These are phyloP conservation scores for Dactylellina sp. DNA, from an alignment of 2,329 filamentous ascomycete species.

Conservation along the genomic window DNA sequence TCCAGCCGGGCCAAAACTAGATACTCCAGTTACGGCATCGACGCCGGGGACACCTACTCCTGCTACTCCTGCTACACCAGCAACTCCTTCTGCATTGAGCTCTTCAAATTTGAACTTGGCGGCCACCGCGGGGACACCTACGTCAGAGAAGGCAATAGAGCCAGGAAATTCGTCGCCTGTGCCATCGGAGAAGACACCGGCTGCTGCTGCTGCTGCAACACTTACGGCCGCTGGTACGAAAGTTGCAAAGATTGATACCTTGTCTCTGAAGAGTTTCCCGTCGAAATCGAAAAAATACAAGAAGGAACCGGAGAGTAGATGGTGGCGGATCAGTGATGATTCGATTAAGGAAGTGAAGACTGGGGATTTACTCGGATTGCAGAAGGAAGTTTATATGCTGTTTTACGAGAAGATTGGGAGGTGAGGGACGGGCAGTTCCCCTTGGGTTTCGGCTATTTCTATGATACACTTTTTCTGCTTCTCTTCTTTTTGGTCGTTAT, in stretches of 20 bases:
- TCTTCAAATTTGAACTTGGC: constrained; percentile 11
- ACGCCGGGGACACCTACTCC: constrained; percentile 30
- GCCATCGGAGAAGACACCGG: constrained; percentile 12
- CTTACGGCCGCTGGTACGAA: constrained; percentile 23
- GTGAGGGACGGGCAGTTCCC: too few species aligned
- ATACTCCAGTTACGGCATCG: constrained; percentile 3
- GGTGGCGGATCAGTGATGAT: constrained; percentile 99
- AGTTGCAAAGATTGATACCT: constrained; percentile 16
- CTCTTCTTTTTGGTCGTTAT: too few species aligned
- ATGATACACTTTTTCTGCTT: too few species aligned
- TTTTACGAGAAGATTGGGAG: constrained; percentile 78
- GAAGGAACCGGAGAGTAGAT: constrained; percentile 75
- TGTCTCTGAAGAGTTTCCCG: constrained; percentile 41
- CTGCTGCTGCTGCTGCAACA: not conserved
- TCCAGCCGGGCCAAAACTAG: constrained; percentile 9
- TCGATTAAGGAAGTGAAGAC: constrained; percentile 96
- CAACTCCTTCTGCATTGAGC: constrained; percentile 3
- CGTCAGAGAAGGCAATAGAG: constrained; percentile 1
- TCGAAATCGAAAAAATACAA: constrained; percentile 62
- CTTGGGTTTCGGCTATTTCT: too few species aligned
- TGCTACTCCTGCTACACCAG: constrained; percentile 12
- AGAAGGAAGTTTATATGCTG: constrained; percentile 92
- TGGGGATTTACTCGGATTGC: constrained; percentile 88
- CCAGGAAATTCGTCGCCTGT: constrained; percentile 9
- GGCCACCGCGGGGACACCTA: constrained; percentile 2